Evolutionary conservation across 73 alveolate species (phyloP), one percentile per base, ranked within the genome.

Genomic region (Paramecium tetraurelia): DNA sequence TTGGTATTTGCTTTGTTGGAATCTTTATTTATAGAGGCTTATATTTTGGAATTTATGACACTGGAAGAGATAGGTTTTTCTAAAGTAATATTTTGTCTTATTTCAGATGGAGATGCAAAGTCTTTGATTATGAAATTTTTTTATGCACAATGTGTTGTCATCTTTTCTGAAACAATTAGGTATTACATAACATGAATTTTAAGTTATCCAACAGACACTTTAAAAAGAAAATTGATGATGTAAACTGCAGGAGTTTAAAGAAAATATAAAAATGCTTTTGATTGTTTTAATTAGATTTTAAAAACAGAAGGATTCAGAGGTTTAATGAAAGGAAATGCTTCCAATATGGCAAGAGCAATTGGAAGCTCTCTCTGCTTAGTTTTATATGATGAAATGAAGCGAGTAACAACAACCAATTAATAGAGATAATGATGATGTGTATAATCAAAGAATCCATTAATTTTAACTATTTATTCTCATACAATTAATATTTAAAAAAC

Each of bases 141-240:
- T 53, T 94, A 95, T 89, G 99, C 99, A n/a, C 95, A 97, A 68
- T 27, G 68, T 76, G 97, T 97, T 75, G 95, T 97, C 10, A 93
- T 97, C 18, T 58, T 92, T 12, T 94, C 98, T 77, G 99, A 97
- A 92, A 92, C 96, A 14, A 70, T 93, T 24, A 89, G 90, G 90
- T 80, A 80, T 18, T 22, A 5, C 3, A 80, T 20, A 9, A 43
- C 22, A 12, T n/a, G 21, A n/a, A 33, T 1, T 14, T 80, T 41
- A 16, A 80, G 99, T 18, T 97, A 97, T 92, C 99, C 99, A 24
- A 90, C 97, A n/a, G 99, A 97, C 75, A 97, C 99, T 12, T 95
- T 97, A 31, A 94, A 98, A 92, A 96, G 98, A 96, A 96, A 98
- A 94, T 92, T 96, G 58, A 97, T 97, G 98, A 95, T 97, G 98